Percentiles rank a stretch among this genome's conserved stretches.
Conservation (phyloP, 2,329 filamentous ascomycete species). For the Diaporthe helianthi region DNA sequence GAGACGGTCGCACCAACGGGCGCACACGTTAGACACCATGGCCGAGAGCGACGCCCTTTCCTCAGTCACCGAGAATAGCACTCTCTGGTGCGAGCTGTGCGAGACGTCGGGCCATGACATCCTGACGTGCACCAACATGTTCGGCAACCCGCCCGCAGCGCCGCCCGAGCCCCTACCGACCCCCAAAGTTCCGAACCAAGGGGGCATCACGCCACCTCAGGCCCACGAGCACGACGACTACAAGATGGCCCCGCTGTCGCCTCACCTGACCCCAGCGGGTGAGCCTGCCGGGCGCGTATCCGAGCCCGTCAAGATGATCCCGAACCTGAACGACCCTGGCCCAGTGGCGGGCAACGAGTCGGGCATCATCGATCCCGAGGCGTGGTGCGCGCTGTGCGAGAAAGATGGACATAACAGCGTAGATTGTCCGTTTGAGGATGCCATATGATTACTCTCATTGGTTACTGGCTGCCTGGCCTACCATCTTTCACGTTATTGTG, state of each 20-base stretch:
- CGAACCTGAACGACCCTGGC: slow-evolving; percentile 69
- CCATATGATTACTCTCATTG: slow-evolving; percentile 53
- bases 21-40: slow-evolving; percentile 70
- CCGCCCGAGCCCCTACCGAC: slow-evolving; percentile 35
- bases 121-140: slow-evolving; percentile 92
- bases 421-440: slow-evolving; percentile 91
- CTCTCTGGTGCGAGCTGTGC: slow-evolving; percentile 93
- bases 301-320: slow-evolving; percentile 54
- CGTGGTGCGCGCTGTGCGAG: slow-evolving; percentile 98
- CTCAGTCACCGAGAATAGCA: slow-evolving; percentile 74
- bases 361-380: slow-evolving; percentile 79
- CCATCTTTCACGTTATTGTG: neutral
- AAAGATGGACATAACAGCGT: slow-evolving; percentile 96
- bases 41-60: slow-evolving; percentile 74
- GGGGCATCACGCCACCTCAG: slow-evolving; percentile 33
- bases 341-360: slow-evolving; percentile 81
- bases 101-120: slow-evolving; percentile 93
- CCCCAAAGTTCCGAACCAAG: slow-evolving; percentile 23
- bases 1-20: slow-evolving; percentile 53
- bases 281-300: slow-evolving; percentile 48
- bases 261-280: slow-evolving; percentile 49
- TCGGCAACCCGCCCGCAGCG: slow-evolving; percentile 53
- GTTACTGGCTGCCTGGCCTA: neutral
- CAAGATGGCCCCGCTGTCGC: slow-evolving; percentile 63
- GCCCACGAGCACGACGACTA: slow-evolving; percentile 49